Evolutionary conservation across 2,329 filamentous ascomycete species (phyloP), one percentile per base, ranked within the genome.

Genomic region (Fusarium sp.): DNA sequence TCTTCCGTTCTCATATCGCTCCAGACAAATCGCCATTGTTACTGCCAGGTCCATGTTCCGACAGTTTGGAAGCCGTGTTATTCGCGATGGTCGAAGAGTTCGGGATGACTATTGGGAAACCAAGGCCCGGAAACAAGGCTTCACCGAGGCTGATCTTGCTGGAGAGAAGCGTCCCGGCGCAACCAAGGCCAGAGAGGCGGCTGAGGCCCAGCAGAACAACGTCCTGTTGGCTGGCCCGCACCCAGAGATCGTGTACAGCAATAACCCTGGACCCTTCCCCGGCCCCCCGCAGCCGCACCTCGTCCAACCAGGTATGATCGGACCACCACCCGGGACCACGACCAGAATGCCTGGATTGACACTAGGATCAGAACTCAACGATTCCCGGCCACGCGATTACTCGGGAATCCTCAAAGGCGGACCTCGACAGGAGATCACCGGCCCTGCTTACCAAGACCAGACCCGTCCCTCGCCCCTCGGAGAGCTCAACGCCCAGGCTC

Each of bases 101-200:
- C 92, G 96, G 58, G 96, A 99, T 83, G 96, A 99, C 81, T 99
- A 99, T 83, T 99, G 96, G 96, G 96, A 98, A 83, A 94, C 92
- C 79, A 98, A 98, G 84, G 96, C 96, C 9, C 90, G 93, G 56
- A 99, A 98, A 84, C 96, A 99, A 83, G 96, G 96, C 12, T 99
- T 99, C 80, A 99, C 96, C 1, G 96, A 99, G 81, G 95, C 97
- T 72, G 96, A 99, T 82, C 88, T 95, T 59, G 96, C 96, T 5
- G 96, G 96, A 44, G 96, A 99, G 84, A 98, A 99, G 86, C 89
- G 96, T 73, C 96, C 96, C 7, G 96, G 96, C 62, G 95, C 94
- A 42, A 92, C 94, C 67, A 98, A 97, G 85, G 93, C 93, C 70
- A 89, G 96, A 79, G 94, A 98, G 84, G 92, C 93, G 49, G 92